Evolutionary conservation across 495 filamentous ascomycete genomes (phyloP).

Genomic region (Bacidia gigantensis): DNA sequence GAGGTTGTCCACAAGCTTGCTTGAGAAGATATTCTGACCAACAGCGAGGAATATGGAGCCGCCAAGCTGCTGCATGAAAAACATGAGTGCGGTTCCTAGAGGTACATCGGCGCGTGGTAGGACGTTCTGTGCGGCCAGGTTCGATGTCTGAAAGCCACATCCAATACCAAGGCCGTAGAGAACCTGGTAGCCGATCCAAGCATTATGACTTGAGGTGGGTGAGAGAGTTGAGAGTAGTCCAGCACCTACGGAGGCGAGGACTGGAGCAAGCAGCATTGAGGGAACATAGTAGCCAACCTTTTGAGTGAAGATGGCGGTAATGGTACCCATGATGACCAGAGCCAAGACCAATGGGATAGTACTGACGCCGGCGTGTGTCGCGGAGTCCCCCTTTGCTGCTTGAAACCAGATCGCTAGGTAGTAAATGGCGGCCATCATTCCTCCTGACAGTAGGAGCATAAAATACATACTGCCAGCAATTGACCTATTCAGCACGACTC

Average conservation of each 20-base stretch:
- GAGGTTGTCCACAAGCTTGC: not conserved
- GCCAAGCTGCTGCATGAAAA: not conserved
- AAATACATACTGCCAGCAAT: slow-evolving; percentile 20
- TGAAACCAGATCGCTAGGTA: slow-evolving; percentile 29
- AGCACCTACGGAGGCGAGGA: not conserved
- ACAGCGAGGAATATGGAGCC: not conserved
- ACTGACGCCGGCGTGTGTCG: slow-evolving; percentile 23
- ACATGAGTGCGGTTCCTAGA: not conserved
- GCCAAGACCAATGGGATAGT: slow-evolving; percentile 23
- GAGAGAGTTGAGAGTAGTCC: not conserved
- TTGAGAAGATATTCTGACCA: not conserved
- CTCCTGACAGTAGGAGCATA: slow-evolving; percentile 13
- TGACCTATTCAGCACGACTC: slow-evolving; percentile 24
- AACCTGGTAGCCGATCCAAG: not conserved
- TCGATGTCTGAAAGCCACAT: not conserved
- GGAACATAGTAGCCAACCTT: slow-evolving; percentile 30
- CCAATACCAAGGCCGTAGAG: not conserved
- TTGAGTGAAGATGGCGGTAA: slow-evolving; percentile 16
- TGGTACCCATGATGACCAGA: slow-evolving; percentile 17
- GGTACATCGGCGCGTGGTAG: not conserved
- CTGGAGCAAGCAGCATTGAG: slow-evolving; percentile 20
- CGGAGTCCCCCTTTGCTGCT: slow-evolving; percentile 20
- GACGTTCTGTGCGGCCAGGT: not conserved
- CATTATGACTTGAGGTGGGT: not conserved
- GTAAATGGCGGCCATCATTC: slow-evolving; percentile 16